Conservation (phyloP, 106 monocot genomes). For the Allium fistulosum region DNA sequence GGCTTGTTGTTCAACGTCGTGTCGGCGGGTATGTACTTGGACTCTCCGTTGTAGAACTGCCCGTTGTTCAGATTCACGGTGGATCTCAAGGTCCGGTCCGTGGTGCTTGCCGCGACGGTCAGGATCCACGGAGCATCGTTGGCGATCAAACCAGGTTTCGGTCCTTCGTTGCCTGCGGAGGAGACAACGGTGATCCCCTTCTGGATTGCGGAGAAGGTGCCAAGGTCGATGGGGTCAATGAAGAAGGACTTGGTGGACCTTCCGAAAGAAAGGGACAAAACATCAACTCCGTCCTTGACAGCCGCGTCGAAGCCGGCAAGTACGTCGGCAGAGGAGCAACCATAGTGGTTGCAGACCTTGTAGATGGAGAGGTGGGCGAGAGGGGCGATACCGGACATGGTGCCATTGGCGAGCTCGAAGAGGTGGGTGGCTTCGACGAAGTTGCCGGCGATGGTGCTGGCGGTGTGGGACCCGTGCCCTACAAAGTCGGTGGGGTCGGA, state of each 20-base stretch:
- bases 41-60: neutral
- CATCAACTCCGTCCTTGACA: slow-evolving; percentile 24
- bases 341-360: slow-evolving; percentile 6
- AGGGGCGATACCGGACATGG: slow-evolving; percentile 29
- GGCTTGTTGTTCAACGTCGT: too few species aligned
- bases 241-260: neutral
- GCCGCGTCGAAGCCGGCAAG: slow-evolving; percentile 20
- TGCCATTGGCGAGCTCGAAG: slow-evolving; percentile 33
- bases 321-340: slow-evolving; percentile 6
- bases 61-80: neutral
- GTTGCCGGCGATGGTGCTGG: slow-evolving; percentile 31
- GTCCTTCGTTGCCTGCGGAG: slow-evolving; percentile 17
- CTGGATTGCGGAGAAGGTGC: slow-evolving; percentile 9
- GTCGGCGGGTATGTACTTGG: neutral
- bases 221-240: slow-evolving; percentile 9
- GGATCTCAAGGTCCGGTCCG: neutral
- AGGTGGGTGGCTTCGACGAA: slow-evolving; percentile 5
- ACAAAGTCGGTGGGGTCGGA: slow-evolving; percentile 13
- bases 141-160: neutral
- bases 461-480: slow-evolving; percentile 53
- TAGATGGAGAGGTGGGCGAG: slow-evolving; percentile 36
- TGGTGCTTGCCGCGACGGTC: slow-evolving; percentile 25
- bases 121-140: slow-evolving; percentile 29
- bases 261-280: slow-evolving; percentile 18
- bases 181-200: slow-evolving; percentile 8